Evolutionary conservation across 768 basidiomycete species (phyloP), one percentile per base, ranked within the genome.

Genomic region (Tylopilus cervinicoccineus): DNA sequence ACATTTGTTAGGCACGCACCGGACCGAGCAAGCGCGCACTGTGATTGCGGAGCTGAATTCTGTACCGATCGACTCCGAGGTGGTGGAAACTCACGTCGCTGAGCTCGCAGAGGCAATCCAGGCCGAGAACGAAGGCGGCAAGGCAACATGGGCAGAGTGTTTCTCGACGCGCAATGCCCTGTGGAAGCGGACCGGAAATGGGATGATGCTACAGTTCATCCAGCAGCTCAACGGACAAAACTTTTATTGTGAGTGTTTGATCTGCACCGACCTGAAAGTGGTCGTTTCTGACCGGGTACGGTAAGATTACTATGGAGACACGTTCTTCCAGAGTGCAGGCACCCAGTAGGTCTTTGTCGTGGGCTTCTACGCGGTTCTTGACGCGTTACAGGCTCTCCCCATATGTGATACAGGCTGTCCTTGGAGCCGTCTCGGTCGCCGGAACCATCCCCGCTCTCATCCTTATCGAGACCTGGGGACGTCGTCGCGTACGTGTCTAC

Each of bases 401-500:
- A 0, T 89, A 86, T 66, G 76, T 80, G 27, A 85, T 88, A 57
- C 86, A 88, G 58, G 74, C 77, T 6, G 81, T 88, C 48, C 74
- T 88, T 16, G 86, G 86, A 22, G 84, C 73, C 4, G 84, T 88
- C 17, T 86, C 86, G 0, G 80, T 89, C 12, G 76, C 71, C 14
- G 84, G 81, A n/a, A 87, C 86, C 5, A 45, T 88, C 29, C 87
- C 87, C 16, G 83, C 86, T 6, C 67, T 89, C 54, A 67, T 45
- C 29, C 70, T 86, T 45, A 87, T 91, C 43, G 88, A 90, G 63
- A 71, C 77, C 7, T 77, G 82, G 75, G 88, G 88, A n/a, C 77
- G 87, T 43, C 77, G 87, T 42, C 76, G 71, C 26, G 81, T 83
- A 60, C 53, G 71, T 56, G 12, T 38, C 26, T 11, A 44, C 17